Evolutionary conservation across 2,329 filamentous ascomycete species (phyloP).

Genomic region (Rhinocladiella similis): DNA sequence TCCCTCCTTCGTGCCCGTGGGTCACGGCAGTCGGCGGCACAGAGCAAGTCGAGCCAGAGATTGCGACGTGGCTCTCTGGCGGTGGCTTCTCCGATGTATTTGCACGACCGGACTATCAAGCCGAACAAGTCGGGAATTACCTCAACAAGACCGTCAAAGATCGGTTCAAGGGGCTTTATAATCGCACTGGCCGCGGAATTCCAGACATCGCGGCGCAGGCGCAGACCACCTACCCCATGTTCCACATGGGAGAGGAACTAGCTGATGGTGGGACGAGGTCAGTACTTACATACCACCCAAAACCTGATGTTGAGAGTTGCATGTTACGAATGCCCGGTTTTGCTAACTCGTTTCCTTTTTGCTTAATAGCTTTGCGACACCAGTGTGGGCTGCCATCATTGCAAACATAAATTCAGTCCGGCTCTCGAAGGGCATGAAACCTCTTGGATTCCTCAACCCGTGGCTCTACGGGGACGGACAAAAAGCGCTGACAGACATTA

Average conservation of each 20-base stretch:
- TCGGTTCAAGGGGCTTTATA: slow-evolving; percentile 47
- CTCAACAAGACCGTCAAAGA: slow-evolving; percentile 39
- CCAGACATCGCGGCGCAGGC: slow-evolving; percentile 41
- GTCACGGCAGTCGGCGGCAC: slow-evolving; percentile 67
- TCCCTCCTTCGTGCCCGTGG: slow-evolving; percentile 67
- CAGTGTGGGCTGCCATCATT: slow-evolving; percentile 63
- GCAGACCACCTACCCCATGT: slow-evolving; percentile 39
- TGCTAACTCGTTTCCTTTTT: neutral
- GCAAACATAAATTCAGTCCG: slow-evolving; percentile 65
- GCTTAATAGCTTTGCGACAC: slow-evolving; percentile 43
- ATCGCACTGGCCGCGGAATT: slow-evolving; percentile 3
- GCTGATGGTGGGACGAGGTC: slow-evolving; percentile 4
- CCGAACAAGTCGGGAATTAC: slow-evolving; percentile 45
- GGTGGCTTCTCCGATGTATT: slow-evolving; percentile 56
- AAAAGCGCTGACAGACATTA: slow-evolving; percentile 32
- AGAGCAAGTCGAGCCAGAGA: slow-evolving; percentile 50
- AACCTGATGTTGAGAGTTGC: too few species aligned
- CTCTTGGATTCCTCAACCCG: slow-evolving; percentile 24
- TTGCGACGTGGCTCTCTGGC: slow-evolving; percentile 51
- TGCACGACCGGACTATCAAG: slow-evolving; percentile 48
- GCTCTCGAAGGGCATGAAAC: slow-evolving; percentile 41
- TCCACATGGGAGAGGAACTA: slow-evolving; percentile 36
- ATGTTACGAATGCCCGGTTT: too few species aligned
- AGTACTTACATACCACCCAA: too few species aligned
- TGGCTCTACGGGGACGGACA: slow-evolving; percentile 16